Conservation (phyloP, 2,329 filamentous ascomycete genomes). For the Domatiomyces globalis region DNA sequence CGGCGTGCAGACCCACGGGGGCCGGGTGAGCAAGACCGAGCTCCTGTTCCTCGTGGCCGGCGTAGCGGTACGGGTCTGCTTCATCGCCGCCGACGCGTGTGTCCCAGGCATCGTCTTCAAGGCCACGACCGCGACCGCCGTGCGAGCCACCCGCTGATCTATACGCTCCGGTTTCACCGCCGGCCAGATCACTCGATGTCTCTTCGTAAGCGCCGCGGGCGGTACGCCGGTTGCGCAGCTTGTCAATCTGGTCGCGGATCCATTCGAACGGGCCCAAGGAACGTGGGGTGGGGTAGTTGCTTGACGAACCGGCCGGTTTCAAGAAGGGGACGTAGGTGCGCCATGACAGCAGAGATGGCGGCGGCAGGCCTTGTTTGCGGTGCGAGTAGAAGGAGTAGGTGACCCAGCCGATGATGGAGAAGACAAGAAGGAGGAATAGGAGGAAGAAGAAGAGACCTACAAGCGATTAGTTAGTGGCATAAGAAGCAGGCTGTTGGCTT, state of each 20-base stretch:
- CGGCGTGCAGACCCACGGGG: conserved; percentile 19
- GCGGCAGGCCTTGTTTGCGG: conserved; percentile 58
- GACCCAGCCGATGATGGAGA: conserved; percentile 50
- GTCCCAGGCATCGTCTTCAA: conserved; percentile 82
- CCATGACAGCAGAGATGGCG: conserved; percentile 27
- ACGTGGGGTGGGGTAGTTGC: conserved; percentile 39
- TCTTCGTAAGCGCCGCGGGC: conserved; percentile 60
- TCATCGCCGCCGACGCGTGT: conserved; percentile 62
- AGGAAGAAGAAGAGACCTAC: conserved; percentile 57
- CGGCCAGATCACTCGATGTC: conserved; percentile 28
- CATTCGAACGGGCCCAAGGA: conserved; percentile 55
- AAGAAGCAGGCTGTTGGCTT: background rate
- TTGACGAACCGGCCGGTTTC: conserved; percentile 24
- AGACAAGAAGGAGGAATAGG: conserved; percentile 47
- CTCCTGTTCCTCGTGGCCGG: conserved; percentile 59
- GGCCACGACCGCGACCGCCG: conserved; percentile 41
- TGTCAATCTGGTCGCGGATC: conserved; percentile 52
- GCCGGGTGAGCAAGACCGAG: conserved; percentile 38
- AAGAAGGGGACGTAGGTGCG: conserved; percentile 58
- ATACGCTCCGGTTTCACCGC: conserved; percentile 18
- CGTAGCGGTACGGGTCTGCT: conserved; percentile 19
- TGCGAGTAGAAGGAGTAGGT: conserved; percentile 59
- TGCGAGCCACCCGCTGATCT: conserved; percentile 22
- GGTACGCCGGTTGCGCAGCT: conserved; percentile 51
- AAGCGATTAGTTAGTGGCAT: background rate